phyloP scores from a whole-genome alignment of 2,329 filamentous ascomycete species.

The Fusarium tupiense region DNA sequence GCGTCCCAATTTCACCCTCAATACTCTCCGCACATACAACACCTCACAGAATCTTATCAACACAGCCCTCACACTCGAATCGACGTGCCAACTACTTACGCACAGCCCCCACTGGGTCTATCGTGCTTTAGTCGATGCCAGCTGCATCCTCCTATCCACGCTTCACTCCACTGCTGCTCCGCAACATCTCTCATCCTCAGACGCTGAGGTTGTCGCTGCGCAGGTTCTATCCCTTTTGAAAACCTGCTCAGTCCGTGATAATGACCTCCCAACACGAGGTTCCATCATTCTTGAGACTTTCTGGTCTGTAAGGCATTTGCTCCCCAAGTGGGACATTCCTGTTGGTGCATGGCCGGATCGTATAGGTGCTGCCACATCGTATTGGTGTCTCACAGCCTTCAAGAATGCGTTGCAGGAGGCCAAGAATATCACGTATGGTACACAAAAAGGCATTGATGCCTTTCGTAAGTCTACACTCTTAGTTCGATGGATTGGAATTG shows the following conservation, averaged over 20 bases:
- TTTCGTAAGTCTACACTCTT: conserved; percentile 40
- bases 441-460: conserved; percentile 45
- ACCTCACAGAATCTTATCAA: conserved; percentile 59
- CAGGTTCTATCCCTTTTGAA: conserved; percentile 50
- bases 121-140: conserved; percentile 57
- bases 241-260: conserved; percentile 58
- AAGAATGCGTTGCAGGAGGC: conserved; percentile 54
- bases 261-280: conserved; percentile 58
- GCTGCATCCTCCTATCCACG: conserved; percentile 57
- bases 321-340: conserved; percentile 53
- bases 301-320: conserved; percentile 53
- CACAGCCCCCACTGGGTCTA: conserved; percentile 62
- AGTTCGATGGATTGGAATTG: background rate
- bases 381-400: conserved; percentile 60
- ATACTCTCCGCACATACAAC: conserved; percentile 58
- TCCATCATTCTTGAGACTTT: conserved; percentile 60
- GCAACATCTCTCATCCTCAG: conserved; percentile 44
- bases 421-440: conserved; percentile 45
- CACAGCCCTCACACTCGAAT: conserved; percentile 55
- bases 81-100: conserved; percentile 51
- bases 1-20: conserved; percentile 52
- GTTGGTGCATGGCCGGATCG: conserved; percentile 56
- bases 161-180: conserved; percentile 56
- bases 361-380: conserved; percentile 59
- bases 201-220: conserved; percentile 45